Base-by-base conservation (phyloP, 2,329 filamentous ascomycete genomes). In the Bipolaris gigantea region DNA sequence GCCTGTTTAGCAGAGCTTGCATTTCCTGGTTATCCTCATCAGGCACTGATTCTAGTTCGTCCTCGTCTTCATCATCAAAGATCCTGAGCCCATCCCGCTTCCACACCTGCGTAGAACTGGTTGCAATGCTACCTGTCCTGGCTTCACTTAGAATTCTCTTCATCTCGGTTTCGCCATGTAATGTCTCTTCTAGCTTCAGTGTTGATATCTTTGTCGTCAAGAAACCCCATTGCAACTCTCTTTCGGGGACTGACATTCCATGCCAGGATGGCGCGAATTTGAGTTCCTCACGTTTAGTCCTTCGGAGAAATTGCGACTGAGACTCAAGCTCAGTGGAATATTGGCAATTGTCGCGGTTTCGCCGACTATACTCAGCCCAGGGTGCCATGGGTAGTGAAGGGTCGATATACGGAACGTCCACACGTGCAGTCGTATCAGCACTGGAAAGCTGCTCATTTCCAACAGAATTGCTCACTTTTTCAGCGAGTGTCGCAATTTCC, bases 351-450 rank as follows among this genome's bases (percentile, higher is more conserved):
- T 45, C 48, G 13, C 34, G 25, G 10, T 32, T 53, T n/a, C 50
- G 60, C 46, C 48, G 56, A 27, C 59, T 58, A 47, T 67, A 76
- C 23, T 63, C 40, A 33, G 74, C 59, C 83, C 83, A 85, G 1
- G 81, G 82, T 4, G 79, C 69, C 6, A 65, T 55, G 10, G 76
- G 73, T 15, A 71, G 57, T 0, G 73, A 67, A 33, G 79, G 76
- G 25, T 80, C 77, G 55, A 85, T 65, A 0, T 69, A 25, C 0
- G 82, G 82, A 4, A 83, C 75, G n/a, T 75, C 62, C 1, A 83
- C 75, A 35, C 82, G 75, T 45, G 74, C 72, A 4, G 74, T 79
- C 0, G 80, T 79, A 55, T 81, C 80, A 10, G 75, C 70, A 54
- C 77, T 77, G 8, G 72, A 71, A 2, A 83, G 67, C 48, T 76